Base-by-base conservation (phyloP, 2,329 filamentous ascomycete genomes). In the Neofusicoccum ribis region DNA sequence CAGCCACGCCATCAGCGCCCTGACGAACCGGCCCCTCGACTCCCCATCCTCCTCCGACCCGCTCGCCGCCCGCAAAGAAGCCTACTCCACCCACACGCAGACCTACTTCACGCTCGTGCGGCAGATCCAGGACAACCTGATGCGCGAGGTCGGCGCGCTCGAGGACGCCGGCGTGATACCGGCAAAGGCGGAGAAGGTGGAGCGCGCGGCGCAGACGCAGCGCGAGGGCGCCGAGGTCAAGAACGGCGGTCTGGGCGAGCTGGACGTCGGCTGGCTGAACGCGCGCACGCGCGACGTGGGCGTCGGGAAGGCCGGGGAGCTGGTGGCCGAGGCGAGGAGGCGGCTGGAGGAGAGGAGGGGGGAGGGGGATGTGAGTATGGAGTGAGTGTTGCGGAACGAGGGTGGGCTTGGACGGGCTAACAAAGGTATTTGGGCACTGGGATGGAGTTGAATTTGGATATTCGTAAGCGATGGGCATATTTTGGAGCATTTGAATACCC, bases 201-300 rank as follows among this genome's bases (percentile, higher is more conserved):
- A 61, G 66, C 27, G 27, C 27, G 27, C 27, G 27, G 27, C 27
- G 27, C 64, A 66, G 60, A 23, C 43, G 11, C 50, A 62, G 44
- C 59, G 67, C 9, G 50, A 52, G 50, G 50, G 49, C 20, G 46
- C 59, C 66, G 58, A 66, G 6, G 72, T 78, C 11, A 80, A 74
- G 61, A 83, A 83, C 69, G 80, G 79, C 12, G 82, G 82, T 7
- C 69, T 83, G 50, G 82, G 82, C 7, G 75, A 78, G 80, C 82
- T 97, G 62, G 93, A 97, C 74, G 89, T 96, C 14, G 93, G 93
- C 37, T 94, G 91, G 87, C 79, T 98, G 71, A 98, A 97, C 74
- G 93, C 91, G 72, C 86, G 92, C 74, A 93, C 91, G 72, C 86
- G 92, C 68, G 89, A 89, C 68, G 91, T 96, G 23, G 91, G 91